Base-by-base conservation (phyloP, 371 early-diverging fungal species). In the Pancytospora epiphaga region DNA sequence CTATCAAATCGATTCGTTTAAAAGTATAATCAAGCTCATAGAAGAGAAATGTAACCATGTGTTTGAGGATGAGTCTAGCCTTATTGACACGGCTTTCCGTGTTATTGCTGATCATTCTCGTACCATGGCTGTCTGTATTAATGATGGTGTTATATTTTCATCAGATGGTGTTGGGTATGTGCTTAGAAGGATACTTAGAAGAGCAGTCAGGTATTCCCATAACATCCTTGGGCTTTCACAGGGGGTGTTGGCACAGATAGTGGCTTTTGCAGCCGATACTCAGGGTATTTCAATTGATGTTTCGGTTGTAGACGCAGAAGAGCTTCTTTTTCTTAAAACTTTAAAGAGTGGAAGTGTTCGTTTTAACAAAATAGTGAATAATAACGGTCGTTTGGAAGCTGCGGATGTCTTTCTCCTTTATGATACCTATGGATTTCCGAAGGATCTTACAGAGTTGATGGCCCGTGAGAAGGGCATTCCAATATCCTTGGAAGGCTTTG, bases 151-250 rank as follows among this genome's bases (percentile, higher is more conserved):
- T 72, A 85, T 90, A 27, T 95, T 95, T 39, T 88, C 90, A 63
- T 94, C 91, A 80, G 95, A 95, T 77, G 99, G 99, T 38, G 89
- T 94, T 75, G 99, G 99, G 69, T 97, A 97, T 80, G 97, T 95
- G 0, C 83, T 98, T 71, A 87, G 99, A 70, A 88, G 98, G 79
- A 97, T 98, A 72, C 85, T 95, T 43, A 86, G 99, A 62, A 88
- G 99, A 70, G 95, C 94, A 74, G 90, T 89, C 30, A 86, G 97
- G 62, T 95, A 91, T 83, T 91, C 88, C 34, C 86, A 94, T 77
- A 90, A 91, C 82, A 90, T 96, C 62, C 88, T 89, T 30, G 87
- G 89, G 63, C 19, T 78, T 32, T 70, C 74, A 36, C 65, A 71
- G 30, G 77, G 78, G 0, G 43, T 68, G 3, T 47, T 81, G 19